Percentiles rank a stretch among this genome's conserved stretches.
phyloP scores from a whole-genome alignment of 768 basidiomycete genomes.

The Amanita muscaria region DNA sequence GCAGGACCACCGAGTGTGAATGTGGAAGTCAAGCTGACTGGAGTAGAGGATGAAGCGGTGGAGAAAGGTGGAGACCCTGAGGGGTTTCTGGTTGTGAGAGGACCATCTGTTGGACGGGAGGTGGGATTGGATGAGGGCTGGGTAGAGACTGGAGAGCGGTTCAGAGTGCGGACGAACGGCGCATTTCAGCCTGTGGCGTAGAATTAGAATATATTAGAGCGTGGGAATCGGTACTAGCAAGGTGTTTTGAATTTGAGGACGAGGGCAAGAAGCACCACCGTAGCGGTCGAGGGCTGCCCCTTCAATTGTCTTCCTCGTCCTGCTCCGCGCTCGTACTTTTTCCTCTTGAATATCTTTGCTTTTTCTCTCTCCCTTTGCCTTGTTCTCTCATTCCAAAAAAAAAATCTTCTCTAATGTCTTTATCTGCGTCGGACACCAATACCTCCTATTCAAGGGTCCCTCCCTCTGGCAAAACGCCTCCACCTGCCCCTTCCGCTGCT shows the following conservation, averaged over 20 bases:
- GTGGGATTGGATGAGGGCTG: conserved; percentile 37
- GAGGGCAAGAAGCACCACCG: conserved; percentile 44
- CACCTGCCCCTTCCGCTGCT: conserved; percentile 83
- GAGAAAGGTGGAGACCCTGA: conserved; percentile 60
- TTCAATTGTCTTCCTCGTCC: not conserved
- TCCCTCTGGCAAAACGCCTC: conserved; percentile 79
- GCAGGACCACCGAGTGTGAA: conserved; percentile 82
- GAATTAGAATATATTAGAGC: conserved; percentile 19
- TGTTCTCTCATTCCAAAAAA: too few species aligned
- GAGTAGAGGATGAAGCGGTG: conserved; percentile 53
- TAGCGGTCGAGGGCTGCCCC: conserved; percentile 41
- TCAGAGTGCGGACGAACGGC: conserved; percentile 55
- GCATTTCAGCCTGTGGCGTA: conserved; percentile 38
- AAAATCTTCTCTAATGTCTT: conserved; percentile 89
- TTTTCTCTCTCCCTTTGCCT: conserved; percentile 50
- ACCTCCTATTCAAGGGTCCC: conserved; percentile 74
- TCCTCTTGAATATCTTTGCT: conserved; percentile 71
- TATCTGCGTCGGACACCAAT: conserved; percentile 79
- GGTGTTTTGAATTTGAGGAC: conserved; percentile 47
- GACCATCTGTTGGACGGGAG: conserved; percentile 61
- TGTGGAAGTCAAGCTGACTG: conserved; percentile 72
- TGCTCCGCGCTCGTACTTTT: not conserved
- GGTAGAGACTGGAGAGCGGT: conserved; percentile 35
- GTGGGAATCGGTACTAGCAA: conserved; percentile 19
- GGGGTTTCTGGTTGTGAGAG: conserved; percentile 55